A percentile compares a stretch with the other conserved stretches of the same genome.
These are phyloP conservation scores for Trichophyton simii DNA, from an alignment of 2,329 filamentous ascomycete genomes.

Conservation along the genomic window DNA sequence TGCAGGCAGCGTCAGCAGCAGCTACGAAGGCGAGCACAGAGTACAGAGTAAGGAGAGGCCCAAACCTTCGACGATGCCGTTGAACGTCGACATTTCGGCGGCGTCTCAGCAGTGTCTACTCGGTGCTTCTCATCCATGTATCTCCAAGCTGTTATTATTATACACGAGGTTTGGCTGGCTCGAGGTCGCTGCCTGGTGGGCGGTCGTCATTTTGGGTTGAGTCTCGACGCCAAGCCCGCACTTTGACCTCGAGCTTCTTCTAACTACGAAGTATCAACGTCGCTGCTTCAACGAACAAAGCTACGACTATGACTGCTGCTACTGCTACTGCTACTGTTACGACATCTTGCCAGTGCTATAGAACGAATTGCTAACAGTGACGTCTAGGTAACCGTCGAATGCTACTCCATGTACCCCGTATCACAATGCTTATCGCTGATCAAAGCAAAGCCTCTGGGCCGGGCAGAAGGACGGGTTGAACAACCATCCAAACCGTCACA, in stretches of 20 bases:
- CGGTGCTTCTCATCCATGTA: no score
- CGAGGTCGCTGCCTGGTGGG: no score
- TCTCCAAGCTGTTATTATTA: no score
- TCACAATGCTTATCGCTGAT: neutral
- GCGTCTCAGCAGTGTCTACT: neutral
- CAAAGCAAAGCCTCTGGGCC: neutral
- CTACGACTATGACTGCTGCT: no score
- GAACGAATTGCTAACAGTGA: neutral
- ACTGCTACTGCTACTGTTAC: no score
- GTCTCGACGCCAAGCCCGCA: no score
- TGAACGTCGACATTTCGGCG: conserved; percentile 23
- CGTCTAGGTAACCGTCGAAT: neutral
- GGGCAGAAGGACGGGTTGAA: neutral
- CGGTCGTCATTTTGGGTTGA: no score
- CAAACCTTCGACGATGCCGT: conserved; percentile 22
- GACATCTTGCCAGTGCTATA: no score
- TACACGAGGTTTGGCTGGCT: no score
- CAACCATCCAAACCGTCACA: neutral
- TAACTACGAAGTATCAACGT: no score
- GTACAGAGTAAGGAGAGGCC: conserved; percentile 15
- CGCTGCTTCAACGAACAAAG: no score
- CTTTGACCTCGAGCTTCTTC: no score
- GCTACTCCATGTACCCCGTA: neutral
- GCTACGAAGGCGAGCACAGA: neutral
- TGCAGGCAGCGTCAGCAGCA: conserved; percentile 2